A percentile compares a stretch with the other conserved stretches of the same genome.
Conservation (phyloP, 441 rosid species). For the Hura crepitans region DNA sequence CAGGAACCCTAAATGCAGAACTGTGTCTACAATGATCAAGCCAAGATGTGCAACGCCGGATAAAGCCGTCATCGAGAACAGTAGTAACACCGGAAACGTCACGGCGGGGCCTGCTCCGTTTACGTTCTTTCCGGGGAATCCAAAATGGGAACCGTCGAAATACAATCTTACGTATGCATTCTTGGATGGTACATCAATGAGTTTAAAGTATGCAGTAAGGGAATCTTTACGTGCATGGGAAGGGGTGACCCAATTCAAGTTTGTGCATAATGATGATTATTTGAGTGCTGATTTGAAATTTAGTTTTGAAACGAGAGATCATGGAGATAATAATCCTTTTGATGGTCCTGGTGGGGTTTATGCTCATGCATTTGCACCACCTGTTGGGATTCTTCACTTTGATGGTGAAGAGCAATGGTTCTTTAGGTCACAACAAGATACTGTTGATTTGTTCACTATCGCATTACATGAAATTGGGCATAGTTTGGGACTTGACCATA, state of each 20-base stretch:
- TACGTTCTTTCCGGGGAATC: background rate
- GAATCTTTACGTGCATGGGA: background rate
- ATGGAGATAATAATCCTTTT: conserved; percentile 3
- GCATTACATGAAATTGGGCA: conserved; percentile 11
- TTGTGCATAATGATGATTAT: background rate
- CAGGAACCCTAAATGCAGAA: background rate
- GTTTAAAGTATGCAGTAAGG: background rate
- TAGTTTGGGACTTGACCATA: conserved; percentile 9
- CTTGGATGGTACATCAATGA: background rate
- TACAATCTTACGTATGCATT: background rate
- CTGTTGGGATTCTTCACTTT: background rate
- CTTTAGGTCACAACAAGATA: too few relatives aligned
- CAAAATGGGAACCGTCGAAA: background rate
- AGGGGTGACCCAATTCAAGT: background rate
- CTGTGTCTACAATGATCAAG: background rate
- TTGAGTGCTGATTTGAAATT: background rate
- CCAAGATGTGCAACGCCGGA: conserved; percentile 5
- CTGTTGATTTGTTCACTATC: background rate
- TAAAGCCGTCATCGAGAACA: background rate
- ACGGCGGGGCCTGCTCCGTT: background rate
- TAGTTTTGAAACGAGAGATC: background rate
- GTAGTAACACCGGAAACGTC: background rate
- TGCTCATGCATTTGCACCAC: conserved; percentile 2
- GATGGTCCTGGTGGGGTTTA: conserved; percentile 13
- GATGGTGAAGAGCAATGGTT: background rate